These are phyloP conservation scores for Psilocybe subaeruginosa DNA, from an alignment of 768 basidiomycete species.

Conservation along the genomic window DNA sequence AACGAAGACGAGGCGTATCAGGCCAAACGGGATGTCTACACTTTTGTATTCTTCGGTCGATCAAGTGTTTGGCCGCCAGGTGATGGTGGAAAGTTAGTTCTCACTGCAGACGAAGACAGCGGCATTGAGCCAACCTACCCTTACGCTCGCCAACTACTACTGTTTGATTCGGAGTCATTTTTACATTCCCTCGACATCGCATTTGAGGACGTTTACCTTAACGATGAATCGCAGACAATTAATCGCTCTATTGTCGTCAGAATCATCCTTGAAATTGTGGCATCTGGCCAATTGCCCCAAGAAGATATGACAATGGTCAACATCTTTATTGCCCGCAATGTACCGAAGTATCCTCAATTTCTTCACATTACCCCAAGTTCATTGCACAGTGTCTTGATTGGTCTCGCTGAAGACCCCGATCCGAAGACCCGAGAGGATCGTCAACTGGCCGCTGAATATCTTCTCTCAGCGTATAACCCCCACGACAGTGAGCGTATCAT, in stretches of 20 bases:
- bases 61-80: slow-evolving; percentile 79
- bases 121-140: slow-evolving; percentile 87
- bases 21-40: slow-evolving; percentile 78
- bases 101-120: slow-evolving; percentile 76
- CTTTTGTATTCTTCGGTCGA: slow-evolving; percentile 83
- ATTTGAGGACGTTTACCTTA: slow-evolving; percentile 91
- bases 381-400: slow-evolving; percentile 76
- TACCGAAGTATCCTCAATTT: slow-evolving; percentile 95
- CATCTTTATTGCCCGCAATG: slow-evolving; percentile 95
- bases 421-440: slow-evolving; percentile 87
- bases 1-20: slow-evolving; percentile 61
- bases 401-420: slow-evolving; percentile 77
- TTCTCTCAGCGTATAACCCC: slow-evolving; percentile 90
- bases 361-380: slow-evolving; percentile 67
- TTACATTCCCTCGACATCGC: slow-evolving; percentile 93
- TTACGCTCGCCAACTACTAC: slow-evolving; percentile 81
- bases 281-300: slow-evolving; percentile 53
- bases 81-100: slow-evolving; percentile 69
- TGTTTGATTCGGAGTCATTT: slow-evolving; percentile 92
- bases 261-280: slow-evolving; percentile 79
- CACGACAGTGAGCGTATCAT: slow-evolving; percentile 72
- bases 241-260: slow-evolving; percentile 84
- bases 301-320: slow-evolving; percentile 82
- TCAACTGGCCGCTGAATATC: slow-evolving; percentile 91
- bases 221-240: slow-evolving; percentile 67